phyloP scores from a whole-genome alignment of 108 stramenopile species.

The Skeletonema marinoi region DNA sequence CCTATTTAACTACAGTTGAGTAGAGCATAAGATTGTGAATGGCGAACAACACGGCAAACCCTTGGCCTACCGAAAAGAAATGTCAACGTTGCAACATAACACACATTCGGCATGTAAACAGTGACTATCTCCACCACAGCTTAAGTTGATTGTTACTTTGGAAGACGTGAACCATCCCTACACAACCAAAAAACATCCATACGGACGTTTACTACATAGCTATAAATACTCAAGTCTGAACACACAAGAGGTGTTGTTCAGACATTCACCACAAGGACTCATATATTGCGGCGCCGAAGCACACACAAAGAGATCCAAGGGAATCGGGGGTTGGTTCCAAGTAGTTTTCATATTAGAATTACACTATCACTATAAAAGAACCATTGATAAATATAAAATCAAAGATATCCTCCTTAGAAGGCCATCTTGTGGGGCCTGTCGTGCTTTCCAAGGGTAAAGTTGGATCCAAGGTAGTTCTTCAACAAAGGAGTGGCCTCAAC shows the following conservation, averaged over 20 bases:
- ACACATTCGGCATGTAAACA: no score
- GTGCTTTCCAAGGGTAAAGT: conserved; percentile 88
- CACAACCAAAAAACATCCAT: neutral
- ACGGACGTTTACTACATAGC: neutral
- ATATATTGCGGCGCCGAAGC: neutral
- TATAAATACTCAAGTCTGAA: neutral
- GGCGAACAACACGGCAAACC: no score
- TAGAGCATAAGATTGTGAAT: no score
- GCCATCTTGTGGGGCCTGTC: conserved; percentile 98
- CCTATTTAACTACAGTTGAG: no score
- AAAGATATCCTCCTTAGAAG: conserved; percentile 74
- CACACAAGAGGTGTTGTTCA: neutral
- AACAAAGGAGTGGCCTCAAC: conserved; percentile 81
- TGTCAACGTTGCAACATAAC: no score
- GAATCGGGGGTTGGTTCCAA: conserved; percentile 6
- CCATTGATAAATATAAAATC: neutral
- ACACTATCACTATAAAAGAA: conserved; percentile 4
- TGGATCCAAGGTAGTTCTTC: conserved; percentile 93
- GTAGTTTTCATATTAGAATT: conserved; percentile 8
- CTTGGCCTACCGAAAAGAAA: no score
- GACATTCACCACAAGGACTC: neutral
- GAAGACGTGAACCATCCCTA: neutral
- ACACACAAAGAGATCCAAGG: neutral
- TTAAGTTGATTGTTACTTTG: neutral
- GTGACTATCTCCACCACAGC: no score